Base-by-base conservation (phyloP, 495 filamentous ascomycete species). In the Articulospora tetracladia region DNA sequence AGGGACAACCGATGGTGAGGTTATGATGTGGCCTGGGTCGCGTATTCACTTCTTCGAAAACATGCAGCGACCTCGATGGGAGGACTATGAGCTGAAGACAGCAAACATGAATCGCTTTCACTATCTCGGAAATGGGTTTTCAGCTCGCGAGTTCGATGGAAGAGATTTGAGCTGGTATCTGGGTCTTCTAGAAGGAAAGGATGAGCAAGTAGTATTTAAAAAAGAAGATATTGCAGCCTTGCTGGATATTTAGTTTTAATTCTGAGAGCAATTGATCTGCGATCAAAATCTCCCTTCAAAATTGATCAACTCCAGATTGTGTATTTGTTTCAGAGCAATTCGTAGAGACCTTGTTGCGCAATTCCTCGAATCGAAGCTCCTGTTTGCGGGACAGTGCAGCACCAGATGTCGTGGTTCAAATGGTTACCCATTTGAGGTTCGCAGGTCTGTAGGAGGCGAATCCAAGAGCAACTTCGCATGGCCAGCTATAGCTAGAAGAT, bases 211-310 rank as follows among this genome's bases (percentile, higher is more conserved):
- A 73, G 61, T 76, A 79, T 56, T 10, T 44, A 53, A 4, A 6
- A 30, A 28, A 25, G 93, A 75, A 96, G 91, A 41, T 39, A 39
- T 39, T n/a, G n/a, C 10, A n/a, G 34, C 10, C 10, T 39, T 39
- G 34, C n/a, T 39, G 34, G 34, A 39, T 10, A n/a, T 39, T 39
- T 10, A 39, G 34, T 39, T n/a, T n/a, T n/a, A n/a, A n/a, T n/a
- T n/a, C n/a, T n/a, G n/a, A n/a, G n/a, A n/a, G n/a, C n/a, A n/a
- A n/a, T n/a, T n/a, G n/a, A n/a, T n/a, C n/a, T n/a, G n/a, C n/a
- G n/a, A n/a, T n/a, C n/a, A n/a, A n/a, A n/a, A n/a, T n/a, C n/a
- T n/a, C n/a, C n/a, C n/a, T n/a, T n/a, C n/a, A n/a, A n/a, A n/a
- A n/a, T n/a, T n/a, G n/a, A n/a, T n/a, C n/a, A n/a, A n/a, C n/a